These are phyloP conservation scores for Moricandia moricandioides DNA, from an alignment of 345 rosid genomes.

Conservation along the genomic window DNA sequence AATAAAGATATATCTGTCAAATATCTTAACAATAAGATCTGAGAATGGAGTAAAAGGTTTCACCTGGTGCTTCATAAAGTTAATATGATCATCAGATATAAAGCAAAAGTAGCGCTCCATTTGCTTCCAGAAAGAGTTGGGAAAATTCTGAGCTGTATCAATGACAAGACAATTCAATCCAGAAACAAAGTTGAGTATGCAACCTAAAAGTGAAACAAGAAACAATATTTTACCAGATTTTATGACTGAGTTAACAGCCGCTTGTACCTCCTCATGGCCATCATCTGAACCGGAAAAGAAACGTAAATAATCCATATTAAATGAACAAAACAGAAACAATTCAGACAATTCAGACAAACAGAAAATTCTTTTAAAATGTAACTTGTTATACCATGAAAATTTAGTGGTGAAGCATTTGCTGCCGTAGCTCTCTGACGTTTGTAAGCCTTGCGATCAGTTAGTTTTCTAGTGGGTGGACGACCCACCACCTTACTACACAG, in stretches of 20 bases:
- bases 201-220: slow-evolving; percentile 21
- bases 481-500: slow-evolving; percentile 83
- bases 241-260: slow-evolving; percentile 74
- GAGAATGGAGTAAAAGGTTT: slow-evolving; percentile 14
- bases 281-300: slow-evolving; percentile 69
- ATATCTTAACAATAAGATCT: background rate
- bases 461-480: slow-evolving; percentile 88
- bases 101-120: slow-evolving; percentile 70
- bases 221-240: slow-evolving; percentile 49
- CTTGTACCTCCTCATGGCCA: slow-evolving; percentile 78
- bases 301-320: slow-evolving; percentile 30
- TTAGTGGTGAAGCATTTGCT: slow-evolving; percentile 53
- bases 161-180: slow-evolving; percentile 34
- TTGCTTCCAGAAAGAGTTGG: slow-evolving; percentile 71
- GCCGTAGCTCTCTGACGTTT: slow-evolving; percentile 63
- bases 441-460: slow-evolving; percentile 85
- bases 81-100: slow-evolving; percentile 64
- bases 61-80: slow-evolving; percentile 74
- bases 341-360: background rate
- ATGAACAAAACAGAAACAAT: slow-evolving; percentile 14
- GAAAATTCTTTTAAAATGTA: slow-evolving; percentile 19
- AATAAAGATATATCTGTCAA: background rate
- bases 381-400: slow-evolving; percentile 70
- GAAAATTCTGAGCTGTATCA: slow-evolving; percentile 53
- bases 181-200: slow-evolving; percentile 16